Percentiles rank a stretch among this genome's conserved stretches.
Conservation (phyloP, 139 green algal species). For the Chlorella sp. region DNA sequence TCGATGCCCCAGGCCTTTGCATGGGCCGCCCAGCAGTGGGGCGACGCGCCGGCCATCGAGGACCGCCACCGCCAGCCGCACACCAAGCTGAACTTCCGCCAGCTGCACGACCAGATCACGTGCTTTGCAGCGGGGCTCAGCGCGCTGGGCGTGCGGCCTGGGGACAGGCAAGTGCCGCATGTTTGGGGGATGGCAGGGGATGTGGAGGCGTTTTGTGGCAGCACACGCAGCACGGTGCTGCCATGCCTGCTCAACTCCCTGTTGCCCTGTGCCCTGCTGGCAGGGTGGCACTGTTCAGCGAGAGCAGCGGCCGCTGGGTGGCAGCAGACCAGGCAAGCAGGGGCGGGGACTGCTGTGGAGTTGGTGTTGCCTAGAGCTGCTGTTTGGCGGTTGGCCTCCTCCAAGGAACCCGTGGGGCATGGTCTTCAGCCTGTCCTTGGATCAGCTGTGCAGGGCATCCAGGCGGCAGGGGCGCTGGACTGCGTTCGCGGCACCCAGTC, state of each 20-base stretch:
- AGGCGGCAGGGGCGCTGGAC: neutral
- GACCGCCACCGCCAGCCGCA: neutral
- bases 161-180: neutral
- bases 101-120: neutral
- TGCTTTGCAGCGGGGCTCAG: neutral
- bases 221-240: too few relatives aligned
- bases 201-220: too few relatives aligned
- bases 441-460: neutral
- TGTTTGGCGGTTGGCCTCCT: too few relatives aligned
- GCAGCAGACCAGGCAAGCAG: neutral
- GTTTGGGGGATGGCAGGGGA: too few relatives aligned
- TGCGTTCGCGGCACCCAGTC: too few relatives aligned
- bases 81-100: neutral
- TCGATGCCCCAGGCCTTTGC: neutral
- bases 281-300: slow-evolving; percentile 5
- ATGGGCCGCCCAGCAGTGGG: slow-evolving; percentile 4
- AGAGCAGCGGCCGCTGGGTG: slow-evolving; percentile 17
- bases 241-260: neutral
- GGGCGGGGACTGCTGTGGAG: too few relatives aligned
- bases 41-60: neutral
- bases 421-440: too few relatives aligned
- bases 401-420: too few relatives aligned
- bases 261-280: neutral
- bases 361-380: too few relatives aligned
- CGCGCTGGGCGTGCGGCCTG: neutral